Percentiles rank a stretch among this genome's conserved stretches.
Conservation (phyloP, 768 basidiomycete genomes). For the Lentinula lateritia region DNA sequence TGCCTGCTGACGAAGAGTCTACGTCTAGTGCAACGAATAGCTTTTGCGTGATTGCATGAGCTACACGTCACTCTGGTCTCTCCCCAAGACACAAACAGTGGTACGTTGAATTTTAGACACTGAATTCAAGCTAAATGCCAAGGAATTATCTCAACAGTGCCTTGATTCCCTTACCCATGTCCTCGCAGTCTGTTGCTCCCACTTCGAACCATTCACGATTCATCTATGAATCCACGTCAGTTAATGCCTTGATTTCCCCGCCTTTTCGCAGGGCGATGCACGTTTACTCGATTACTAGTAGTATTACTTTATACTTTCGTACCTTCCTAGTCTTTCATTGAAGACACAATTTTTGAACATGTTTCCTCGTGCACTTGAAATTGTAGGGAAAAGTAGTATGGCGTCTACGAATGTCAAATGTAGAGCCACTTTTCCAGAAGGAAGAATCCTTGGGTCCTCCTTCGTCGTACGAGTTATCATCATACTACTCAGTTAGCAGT, state of each 20-base stretch:
- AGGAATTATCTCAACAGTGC: too few species aligned
- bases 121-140: too few species aligned
- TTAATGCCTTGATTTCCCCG: not conserved
- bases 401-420: too few species aligned
- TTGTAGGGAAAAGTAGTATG: too few species aligned
- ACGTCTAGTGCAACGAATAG: not conserved
- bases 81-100: not conserved
- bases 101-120: not conserved
- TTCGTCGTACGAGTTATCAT: too few species aligned
- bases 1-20: slow-evolving; percentile 1
- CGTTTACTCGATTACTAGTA: too few species aligned
- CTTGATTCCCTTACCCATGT: too few species aligned
- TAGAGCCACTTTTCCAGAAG: too few species aligned
- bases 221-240: not conserved
- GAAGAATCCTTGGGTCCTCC: too few species aligned
- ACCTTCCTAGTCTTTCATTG: not conserved
- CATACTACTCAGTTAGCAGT: not conserved
- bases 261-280: too few species aligned
- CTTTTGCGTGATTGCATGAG: slow-evolving; percentile 4
- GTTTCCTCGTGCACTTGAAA: too few species aligned
- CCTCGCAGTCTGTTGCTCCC: not conserved
- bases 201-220: not conserved
- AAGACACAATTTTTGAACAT: not conserved
- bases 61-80: too few species aligned
- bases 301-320: not conserved